Evolutionary conservation across 2,329 filamentous ascomycete species (phyloP).

Genomic region (Fusarium sacchari): DNA sequence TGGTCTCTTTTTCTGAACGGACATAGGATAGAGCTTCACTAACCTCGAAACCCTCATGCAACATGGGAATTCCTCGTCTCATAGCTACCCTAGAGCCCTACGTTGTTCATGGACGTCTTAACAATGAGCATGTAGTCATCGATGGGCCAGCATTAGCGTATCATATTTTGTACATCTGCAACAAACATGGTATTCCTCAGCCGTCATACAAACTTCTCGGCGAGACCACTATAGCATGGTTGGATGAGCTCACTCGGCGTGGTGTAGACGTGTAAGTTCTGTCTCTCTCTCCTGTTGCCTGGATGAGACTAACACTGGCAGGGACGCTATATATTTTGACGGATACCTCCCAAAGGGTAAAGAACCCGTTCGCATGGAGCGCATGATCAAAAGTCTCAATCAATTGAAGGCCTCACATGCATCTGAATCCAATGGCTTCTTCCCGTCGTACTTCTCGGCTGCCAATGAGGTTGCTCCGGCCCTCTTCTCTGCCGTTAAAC

Average conservation of each 20-base stretch:
- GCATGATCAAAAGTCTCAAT: slow-evolving; percentile 67
- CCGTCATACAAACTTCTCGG: slow-evolving; percentile 74
- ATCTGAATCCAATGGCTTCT: slow-evolving; percentile 43
- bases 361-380: slow-evolving; percentile 66
- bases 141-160: slow-evolving; percentile 86
- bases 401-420: slow-evolving; percentile 62
- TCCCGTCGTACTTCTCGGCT: slow-evolving; percentile 32
- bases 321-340: slow-evolving; percentile 82
- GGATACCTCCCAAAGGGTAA: slow-evolving; percentile 79
- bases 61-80: slow-evolving; percentile 70
- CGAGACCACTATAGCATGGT: slow-evolving; percentile 66
- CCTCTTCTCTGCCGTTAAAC: slow-evolving; percentile 41
- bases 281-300: background rate
- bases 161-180: slow-evolving; percentile 71
- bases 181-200: slow-evolving; percentile 60
- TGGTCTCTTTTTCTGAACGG: background rate
- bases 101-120: slow-evolving; percentile 55
- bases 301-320: slow-evolving; percentile 20
- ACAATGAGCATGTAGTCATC: slow-evolving; percentile 61
- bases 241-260: slow-evolving; percentile 66
- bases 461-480: slow-evolving; percentile 17
- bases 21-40: background rate
- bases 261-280: slow-evolving; percentile 69
- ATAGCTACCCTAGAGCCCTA: slow-evolving; percentile 64
- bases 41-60: background rate